Base-by-base conservation (phyloP, 306 rosid species). In the Gillenia trifoliata region DNA sequence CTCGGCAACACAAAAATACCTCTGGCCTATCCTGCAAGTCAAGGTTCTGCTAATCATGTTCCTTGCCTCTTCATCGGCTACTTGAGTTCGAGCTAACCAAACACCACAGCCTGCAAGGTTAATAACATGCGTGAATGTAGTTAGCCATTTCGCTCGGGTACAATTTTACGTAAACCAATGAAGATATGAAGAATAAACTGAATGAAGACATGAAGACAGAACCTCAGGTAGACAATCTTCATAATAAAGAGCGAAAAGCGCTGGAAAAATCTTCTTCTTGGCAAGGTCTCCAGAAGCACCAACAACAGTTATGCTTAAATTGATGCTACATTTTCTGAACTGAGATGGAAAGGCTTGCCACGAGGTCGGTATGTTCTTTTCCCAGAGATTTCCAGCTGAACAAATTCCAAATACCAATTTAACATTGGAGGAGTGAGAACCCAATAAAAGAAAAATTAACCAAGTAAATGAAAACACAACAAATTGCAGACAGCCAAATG, bases 231-330 rank as follows among this genome's bases (percentile, higher is more conserved):
- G 84, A 73, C 86, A 93, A 88, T 86, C 96, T 77, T 93, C 98
- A 64, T 93, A 93, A 65, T 80, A 93, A 63, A 93, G 96, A 50
- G 98, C 98, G 78, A 93, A 93, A 68, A 93, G 97, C 9, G 98
- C 98, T 20, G 98, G 97, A 79, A 93, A 93, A 36, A 93, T 93
- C 88, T 93, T 93, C 91, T 93, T 91, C 75, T 83, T 93, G 30
- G 98, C 98, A 71, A 93, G 97, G 86, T 93, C 98, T 76, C 98
- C 98, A 7, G 98, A 93, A 82, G 98, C 98, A 73, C 98, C 98
- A 80, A 93, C 90, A 75, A 93, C 91, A 52, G 95, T 91, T 77
- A 93, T 91, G 80, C 85, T 91, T 79, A 94, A 89, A 66, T 87
- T 87, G 91, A 82, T 74, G 82, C 87, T 50, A 54, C 66, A 47